Evolutionary conservation across 345 rosid genomes (phyloP), one percentile per base, ranked within the genome.

Genomic region (Erysimum cheiranthoides): DNA sequence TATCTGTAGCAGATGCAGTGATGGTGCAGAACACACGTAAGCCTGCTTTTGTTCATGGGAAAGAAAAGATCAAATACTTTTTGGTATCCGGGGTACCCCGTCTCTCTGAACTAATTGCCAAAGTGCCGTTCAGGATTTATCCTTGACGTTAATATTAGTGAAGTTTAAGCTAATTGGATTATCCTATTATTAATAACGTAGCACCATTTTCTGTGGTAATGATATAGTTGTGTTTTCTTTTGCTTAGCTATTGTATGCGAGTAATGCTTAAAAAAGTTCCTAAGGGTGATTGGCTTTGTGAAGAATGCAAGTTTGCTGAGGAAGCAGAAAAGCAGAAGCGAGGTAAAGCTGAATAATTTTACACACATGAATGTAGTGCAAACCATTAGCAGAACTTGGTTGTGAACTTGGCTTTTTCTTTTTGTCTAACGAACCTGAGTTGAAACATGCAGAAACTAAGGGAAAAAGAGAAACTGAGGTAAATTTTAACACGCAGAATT

Each of bases 11-110:
- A 88, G 88, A 81, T 96, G 98, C 82, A 79, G 82, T 79, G 99
- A 96, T 83, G 98, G 99, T 70, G 99, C 98, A 65, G 98, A 93
- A 85, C 99, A 96, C 86, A 96, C 83, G 99, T 96, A 88, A 88
- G 96, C 28, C 10, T 71, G 61, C 47, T 72, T 57, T 38, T 34
- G 31, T 61, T 59, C 10, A 38, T 59, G 58, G 60, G 50, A 25
- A 66, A 56, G 17, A 27, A 56, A 54, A 4, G 13, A n/a, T 25
- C 76, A 17, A 18, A 8, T 74, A 56, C 21, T 52, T 58, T 76
- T 67, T 38, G 46, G 35, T 10, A 1, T 46, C 42, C 2, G 64
- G 11, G 16, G 43, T 45, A 58, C 34, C 63, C 27, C 5, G 31
- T 58, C 66, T 56, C 42, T 30, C 46, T 58, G 34, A 60, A 49